These are phyloP conservation scores for Cutaneotrichosporon sp. DNA, from an alignment of 1,284 basidiomycete genomes.

Conservation along the genomic window DNA sequence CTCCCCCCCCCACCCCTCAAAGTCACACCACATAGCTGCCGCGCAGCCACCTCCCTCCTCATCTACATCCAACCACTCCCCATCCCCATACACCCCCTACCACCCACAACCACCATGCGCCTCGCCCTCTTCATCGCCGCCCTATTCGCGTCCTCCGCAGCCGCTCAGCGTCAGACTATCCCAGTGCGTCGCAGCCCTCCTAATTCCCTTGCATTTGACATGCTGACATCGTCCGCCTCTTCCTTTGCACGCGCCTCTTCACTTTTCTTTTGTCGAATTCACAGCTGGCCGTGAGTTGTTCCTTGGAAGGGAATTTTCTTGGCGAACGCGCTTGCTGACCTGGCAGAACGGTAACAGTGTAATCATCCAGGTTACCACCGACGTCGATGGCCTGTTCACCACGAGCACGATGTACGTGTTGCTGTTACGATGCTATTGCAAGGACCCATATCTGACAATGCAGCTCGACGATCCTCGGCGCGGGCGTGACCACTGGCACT, in stretches of 20 bases:
- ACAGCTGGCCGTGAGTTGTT: not conserved
- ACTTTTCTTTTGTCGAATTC: not conserved
- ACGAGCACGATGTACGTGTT: constrained; percentile 26
- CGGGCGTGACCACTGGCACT: constrained; percentile 1
- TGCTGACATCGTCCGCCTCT: not conserved
- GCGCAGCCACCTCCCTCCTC: too few species aligned
- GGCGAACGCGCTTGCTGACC: not conserved
- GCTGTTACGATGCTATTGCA: too few species aligned
- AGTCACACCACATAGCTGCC: too few species aligned
- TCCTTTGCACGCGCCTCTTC: too few species aligned
- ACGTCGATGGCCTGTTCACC: constrained; percentile 22
- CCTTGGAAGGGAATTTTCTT: not conserved
- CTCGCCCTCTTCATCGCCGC: constrained; percentile 3
- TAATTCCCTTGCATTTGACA: too few species aligned
- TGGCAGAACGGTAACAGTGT: constrained; percentile 32
- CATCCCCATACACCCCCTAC: too few species aligned
- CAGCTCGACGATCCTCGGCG: not conserved
- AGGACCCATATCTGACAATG: too few species aligned
- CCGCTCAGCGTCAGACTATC: constrained; percentile 3
- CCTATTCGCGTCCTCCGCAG: constrained; percentile 6
- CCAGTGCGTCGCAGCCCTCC: not conserved
- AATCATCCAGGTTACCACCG: constrained; percentile 28
- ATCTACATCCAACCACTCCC: too few species aligned
- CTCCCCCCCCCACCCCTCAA: too few species aligned
- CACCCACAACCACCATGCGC: constrained; percentile 5